phyloP scores from a whole-genome alignment of 495 filamentous ascomycete species.

The Aspergillus cristatus region DNA sequence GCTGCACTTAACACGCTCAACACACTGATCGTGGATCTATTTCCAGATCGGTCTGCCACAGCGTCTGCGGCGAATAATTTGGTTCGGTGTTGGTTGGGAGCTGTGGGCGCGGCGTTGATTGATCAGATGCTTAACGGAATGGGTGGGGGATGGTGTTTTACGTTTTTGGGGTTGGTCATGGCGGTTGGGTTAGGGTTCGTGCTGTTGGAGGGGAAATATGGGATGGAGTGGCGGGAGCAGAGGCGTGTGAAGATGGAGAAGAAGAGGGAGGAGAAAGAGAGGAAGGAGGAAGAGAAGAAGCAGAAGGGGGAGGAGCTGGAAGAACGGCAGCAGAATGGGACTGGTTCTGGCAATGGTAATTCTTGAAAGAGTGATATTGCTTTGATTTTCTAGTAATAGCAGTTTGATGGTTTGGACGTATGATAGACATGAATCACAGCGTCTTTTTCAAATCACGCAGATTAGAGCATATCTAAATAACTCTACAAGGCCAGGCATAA shows the following conservation, averaged over 20 bases:
- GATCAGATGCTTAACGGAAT: conserved; percentile 50
- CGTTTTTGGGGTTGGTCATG: conserved; percentile 20
- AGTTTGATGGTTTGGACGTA: too few relatives aligned
- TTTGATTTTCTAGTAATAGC: too few relatives aligned
- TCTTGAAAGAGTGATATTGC: too few relatives aligned
- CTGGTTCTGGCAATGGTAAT: neutral
- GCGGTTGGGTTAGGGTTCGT: neutral
- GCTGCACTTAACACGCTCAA: conserved; percentile 35
- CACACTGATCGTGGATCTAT: conserved; percentile 52
- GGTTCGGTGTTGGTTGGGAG: conserved; percentile 53
- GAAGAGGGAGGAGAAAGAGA: conserved; percentile 6
- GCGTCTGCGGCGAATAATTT: conserved; percentile 62
- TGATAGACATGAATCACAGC: too few relatives aligned
- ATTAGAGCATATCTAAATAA: too few relatives aligned
- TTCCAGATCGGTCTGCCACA: conserved; percentile 44
- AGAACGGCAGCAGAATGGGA: too few relatives aligned
- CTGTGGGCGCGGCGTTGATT: conserved; percentile 49
- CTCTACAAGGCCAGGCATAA: too few relatives aligned
- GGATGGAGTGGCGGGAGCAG: conserved; percentile 33
- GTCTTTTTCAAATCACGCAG: too few relatives aligned
- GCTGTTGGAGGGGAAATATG: conserved; percentile 23
- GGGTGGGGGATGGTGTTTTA: conserved; percentile 56
- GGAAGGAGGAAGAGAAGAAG: neutral
- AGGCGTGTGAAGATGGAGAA: conserved; percentile 12
- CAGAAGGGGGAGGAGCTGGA: conserved; percentile 1